Evolutionary conservation across 306 rosid genomes (phyloP), one percentile per base, ranked within the genome.

Genomic region (Pyrus betulifolia): DNA sequence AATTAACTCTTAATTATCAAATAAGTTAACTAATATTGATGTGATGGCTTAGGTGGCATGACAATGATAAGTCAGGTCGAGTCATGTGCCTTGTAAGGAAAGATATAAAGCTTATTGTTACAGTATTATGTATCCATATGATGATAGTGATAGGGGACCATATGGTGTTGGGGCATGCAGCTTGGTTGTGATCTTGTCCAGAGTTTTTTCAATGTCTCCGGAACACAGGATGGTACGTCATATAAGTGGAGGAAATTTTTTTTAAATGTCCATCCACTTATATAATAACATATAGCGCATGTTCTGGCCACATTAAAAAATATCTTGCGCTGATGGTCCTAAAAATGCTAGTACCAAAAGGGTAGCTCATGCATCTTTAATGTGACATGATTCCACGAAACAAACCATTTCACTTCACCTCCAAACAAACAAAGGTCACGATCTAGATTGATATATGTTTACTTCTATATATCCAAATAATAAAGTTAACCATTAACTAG

Each of bases 81-180:
- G 31, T 60, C 69, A 18, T 31, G 69, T 63, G 68, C 67, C 44
- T 11, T 27, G 78, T 45, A 18, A 5, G 55, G 55, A 51, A 59
- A 75, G 49, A 71, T 55, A 63, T 30, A 63, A 58, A 58, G 17
- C 0, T 58, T 58, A 17, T 76, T 55, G 80, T 46, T 64, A 70
- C 83, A 81, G 78, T 76, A 81, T 25, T 13, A 51, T 35, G 40
- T 22, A 49, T 61, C 59, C 40, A 17, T 85, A 82, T 80, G 86
- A 75, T 81, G 82, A 86, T 74, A 80, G 35, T 82, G 81, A 74
- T 19, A 23, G 96, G 93, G 94, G 96, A 95, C 97, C 96, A 87
- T 82, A 42, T 51, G 18, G 21, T 51, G 55, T 15, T 49, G 55
- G 21, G 55, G 55, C 21, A 51, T 51, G 21, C 21, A 51, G 2